Base-by-base conservation (phyloP, 768 basidiomycete genomes). In the Agaricus subrufescens region DNA sequence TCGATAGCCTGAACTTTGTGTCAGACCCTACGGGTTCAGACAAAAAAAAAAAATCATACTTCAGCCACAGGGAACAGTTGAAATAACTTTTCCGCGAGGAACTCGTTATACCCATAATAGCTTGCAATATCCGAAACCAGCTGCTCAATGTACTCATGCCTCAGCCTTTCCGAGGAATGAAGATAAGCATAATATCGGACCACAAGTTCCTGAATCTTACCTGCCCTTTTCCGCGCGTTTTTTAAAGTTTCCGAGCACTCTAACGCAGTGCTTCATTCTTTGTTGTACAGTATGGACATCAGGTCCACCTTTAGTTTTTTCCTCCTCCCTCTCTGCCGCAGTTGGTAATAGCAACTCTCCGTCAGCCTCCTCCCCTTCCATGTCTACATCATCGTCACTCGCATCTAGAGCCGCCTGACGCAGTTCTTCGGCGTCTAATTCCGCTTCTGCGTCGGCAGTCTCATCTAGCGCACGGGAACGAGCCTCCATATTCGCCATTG, bases 61-160 rank as follows among this genome's bases (percentile, higher is more conserved):
- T 99, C 97, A 38, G 86, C 83, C 11, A 95, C 86, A 2, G 94
- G 83, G 74, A 99, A 98, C 23, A 99, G 77, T 58, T 89, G 85
- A 76, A 98, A 95, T 14, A 99, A 75, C 72, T 98, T 98, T 66
- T 96, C 94, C 2, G 88, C 84, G 44, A 99, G 80, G 74, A 94
- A 98, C 5, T 89, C 87, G 63, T 98, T 98, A 74, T 99, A 99
- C 29, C 97, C 97, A 66, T 98, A 98, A 74, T 99, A 98, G 65
- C 83, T 94, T 26, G 86, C 86, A 61, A 98, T 94, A 63, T 99
- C 97, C 27, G 85, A 76, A 10, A 94, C 73, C 47, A 99, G 75
- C 68, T 98, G 96, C 42, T 87, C 85, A 30, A 89, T 80, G 61
- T 98, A 95, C 65, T 99, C 96, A 34, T 92, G 83, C 31, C 97